Conservation (phyloP, 2,329 filamentous ascomycete genomes). For the Xylogone sp. region DNA sequence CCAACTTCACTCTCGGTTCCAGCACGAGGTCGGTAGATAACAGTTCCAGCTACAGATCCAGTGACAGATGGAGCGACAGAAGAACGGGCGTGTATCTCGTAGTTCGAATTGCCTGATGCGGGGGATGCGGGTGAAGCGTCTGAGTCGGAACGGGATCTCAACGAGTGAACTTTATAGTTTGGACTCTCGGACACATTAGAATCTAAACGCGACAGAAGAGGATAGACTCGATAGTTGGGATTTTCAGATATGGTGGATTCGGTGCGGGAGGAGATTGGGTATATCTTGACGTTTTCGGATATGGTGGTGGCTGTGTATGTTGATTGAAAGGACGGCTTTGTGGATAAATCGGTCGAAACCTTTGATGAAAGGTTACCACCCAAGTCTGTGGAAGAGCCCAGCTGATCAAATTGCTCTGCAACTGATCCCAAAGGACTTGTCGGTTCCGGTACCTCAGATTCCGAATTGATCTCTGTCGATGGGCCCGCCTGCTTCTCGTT, state of each 20-base stretch:
- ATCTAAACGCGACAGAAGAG: conserved; percentile 20
- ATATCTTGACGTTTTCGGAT: conserved; percentile 24
- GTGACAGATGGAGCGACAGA: conserved; percentile 48
- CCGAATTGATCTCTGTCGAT: background rate
- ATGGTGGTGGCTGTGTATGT: conserved; percentile 22
- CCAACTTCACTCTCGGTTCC: conserved; percentile 14
- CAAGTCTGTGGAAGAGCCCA: background rate
- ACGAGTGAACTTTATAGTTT: conserved; percentile 29
- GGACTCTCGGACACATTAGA: conserved; percentile 14
- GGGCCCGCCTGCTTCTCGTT: conserved; percentile 14
- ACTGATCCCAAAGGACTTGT: background rate
- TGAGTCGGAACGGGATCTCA: conserved; percentile 15
- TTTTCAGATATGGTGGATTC: conserved; percentile 18
- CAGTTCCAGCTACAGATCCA: conserved; percentile 35
- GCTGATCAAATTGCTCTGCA: background rate
- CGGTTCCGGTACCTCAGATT: background rate
- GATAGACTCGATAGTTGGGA: conserved; percentile 30
- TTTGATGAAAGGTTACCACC: conserved; percentile 16
- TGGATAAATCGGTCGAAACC: conserved; percentile 23
- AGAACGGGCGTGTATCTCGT: no score
- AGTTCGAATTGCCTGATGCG: conserved; percentile 36
- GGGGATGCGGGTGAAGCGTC: conserved; percentile 15
- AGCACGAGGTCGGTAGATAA: conserved; percentile 27
- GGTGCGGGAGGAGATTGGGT: conserved; percentile 21
- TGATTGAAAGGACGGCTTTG: conserved; percentile 29